A percentile compares a stretch with the other conserved stretches of the same genome.
These are phyloP conservation scores for Yamadazyma kanchanaburiensis DNA, from an alignment of 1,139 yeast genomes.

Conservation along the genomic window DNA sequence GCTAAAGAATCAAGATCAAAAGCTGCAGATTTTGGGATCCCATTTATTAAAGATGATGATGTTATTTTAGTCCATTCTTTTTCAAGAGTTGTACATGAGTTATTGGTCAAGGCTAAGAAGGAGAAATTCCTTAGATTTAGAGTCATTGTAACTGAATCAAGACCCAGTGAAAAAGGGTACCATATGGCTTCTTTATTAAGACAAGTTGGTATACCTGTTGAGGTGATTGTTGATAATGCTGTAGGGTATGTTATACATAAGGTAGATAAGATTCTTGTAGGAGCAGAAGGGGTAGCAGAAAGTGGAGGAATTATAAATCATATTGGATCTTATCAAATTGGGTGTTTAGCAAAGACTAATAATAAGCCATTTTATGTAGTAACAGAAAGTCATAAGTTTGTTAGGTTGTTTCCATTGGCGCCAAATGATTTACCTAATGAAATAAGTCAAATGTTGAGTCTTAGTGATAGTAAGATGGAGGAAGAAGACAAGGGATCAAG, in stretches of 20 bases:
- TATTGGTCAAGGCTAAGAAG: conserved; percentile 71
- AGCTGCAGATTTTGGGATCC: conserved; percentile 84
- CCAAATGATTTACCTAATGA: conserved; percentile 87
- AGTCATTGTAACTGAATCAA: conserved; percentile 89
- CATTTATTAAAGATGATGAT: conserved; percentile 92
- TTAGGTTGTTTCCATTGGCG: conserved; percentile 89
- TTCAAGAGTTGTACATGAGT: conserved; percentile 83
- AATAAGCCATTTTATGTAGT: conserved; percentile 94
- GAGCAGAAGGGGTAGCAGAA: conserved; percentile 99
- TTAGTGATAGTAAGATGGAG: conserved; percentile 9
- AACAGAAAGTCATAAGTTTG: conserved; percentile 94
- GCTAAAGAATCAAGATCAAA: conserved; percentile 87
- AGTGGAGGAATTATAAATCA: conserved; percentile 97
- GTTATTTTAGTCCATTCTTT: conserved; percentile 85
- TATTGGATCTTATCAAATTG: conserved; percentile 93
- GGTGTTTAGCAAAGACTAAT: conserved; percentile 86
- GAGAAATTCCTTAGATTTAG: conserved; percentile 74
- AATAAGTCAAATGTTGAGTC: conserved; percentile 32
- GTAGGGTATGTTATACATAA: conserved; percentile 91
- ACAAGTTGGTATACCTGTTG: conserved; percentile 84
- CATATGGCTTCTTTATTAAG: conserved; percentile 69
- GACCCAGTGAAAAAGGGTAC: conserved; percentile 81
- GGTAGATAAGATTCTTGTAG: conserved; percentile 90
- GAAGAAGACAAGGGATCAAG: conserved; percentile 19
- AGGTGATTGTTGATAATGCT: conserved; percentile 86